Evolutionary conservation across 2,329 filamentous ascomycete species (phyloP), one percentile per base, ranked within the genome.

Genomic region (Aspergillus cejpii): DNA sequence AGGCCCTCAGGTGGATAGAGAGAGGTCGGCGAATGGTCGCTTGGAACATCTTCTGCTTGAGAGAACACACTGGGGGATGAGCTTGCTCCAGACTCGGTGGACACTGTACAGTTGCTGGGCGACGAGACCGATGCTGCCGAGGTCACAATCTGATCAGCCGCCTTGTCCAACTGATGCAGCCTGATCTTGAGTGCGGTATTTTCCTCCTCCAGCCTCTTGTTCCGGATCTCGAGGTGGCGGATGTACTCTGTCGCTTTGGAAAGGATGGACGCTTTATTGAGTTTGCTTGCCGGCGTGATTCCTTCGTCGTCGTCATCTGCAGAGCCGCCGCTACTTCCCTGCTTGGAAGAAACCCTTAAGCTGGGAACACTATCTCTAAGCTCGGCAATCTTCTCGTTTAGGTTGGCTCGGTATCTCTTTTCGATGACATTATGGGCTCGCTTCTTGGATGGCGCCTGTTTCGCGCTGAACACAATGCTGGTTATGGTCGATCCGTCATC

Each of bases 401-500:
- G 76, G 61, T 97, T 97, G 43, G 87, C 95, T 58, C 91, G 83
- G 67, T 97, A 97, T 54, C 91, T 77, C 75, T 96, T 97, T 71
- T 97, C 91, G 51, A 97, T 96, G 77, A 97, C 92, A 67, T 96
- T 97, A 69, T 97, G 91, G 2, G 91, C 89, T 24, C 90, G 94
- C 76, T 96, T 96, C 75, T 95, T 96, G 60, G 73, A 58, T 76
- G 81, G 56, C 73, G 78, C 54, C 76, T 80, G 74, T 10, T 83
- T 68, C 29, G 58, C 57, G 2, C 56, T 52, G 44, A 56, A 59
- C 2, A 57, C 46, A 19, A 58, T 43, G 7, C 50, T 53, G 33
- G 67, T 66, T 59, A 59, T 51, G 1, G 53, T 56, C 4, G 57
- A 58, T 12, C 58, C 54, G 45, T 61, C 58, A 37, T 70, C 66